Evolutionary conservation across 1,284 basidiomycete genomes (phyloP).

Genomic region (Stereum hirsutum): DNA sequence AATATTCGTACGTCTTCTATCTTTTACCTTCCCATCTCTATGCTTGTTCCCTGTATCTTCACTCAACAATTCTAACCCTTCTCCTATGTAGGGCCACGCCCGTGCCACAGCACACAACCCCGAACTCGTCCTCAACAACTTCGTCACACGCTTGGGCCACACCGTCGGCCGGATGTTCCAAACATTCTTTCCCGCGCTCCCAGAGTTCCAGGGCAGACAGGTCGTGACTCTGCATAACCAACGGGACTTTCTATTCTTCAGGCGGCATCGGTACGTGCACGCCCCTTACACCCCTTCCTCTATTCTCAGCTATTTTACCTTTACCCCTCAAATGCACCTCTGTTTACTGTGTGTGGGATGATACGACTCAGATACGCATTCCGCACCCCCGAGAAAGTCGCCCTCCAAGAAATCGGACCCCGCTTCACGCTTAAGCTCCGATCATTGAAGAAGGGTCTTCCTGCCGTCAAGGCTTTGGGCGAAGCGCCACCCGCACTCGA

Average conservation of each 20-base stretch:
- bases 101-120: constrained; percentile 89
- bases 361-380: constrained; percentile 72
- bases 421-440: constrained; percentile 93
- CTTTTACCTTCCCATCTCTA: constrained; percentile 7
- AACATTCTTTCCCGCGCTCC: constrained; percentile 89
- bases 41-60: neutral
- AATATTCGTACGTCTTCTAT: constrained; percentile 61
- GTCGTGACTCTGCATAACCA: constrained; percentile 98
- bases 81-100: constrained; percentile 69
- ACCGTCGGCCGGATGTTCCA: constrained; percentile 92
- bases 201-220: constrained; percentile 94
- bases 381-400: constrained; percentile 83
- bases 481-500: constrained; percentile 47
- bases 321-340: constrained; percentile 10
- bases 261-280: constrained; percentile 83
- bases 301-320: no score
- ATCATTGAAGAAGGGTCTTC: constrained; percentile 84
- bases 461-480: constrained; percentile 64
- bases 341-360: neutral
- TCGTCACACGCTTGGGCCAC: constrained; percentile 91
- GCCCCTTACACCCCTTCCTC: no score
- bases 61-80: no score
- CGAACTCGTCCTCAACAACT: constrained; percentile 93
- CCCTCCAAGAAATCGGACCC: constrained; percentile 96
- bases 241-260: constrained; percentile 96